A percentile compares a stretch with the other conserved stretches of the same genome.
These are phyloP conservation scores for Ailanthus altissimus DNA, from an alignment of 345 rosid species.

Conservation along the genomic window DNA sequence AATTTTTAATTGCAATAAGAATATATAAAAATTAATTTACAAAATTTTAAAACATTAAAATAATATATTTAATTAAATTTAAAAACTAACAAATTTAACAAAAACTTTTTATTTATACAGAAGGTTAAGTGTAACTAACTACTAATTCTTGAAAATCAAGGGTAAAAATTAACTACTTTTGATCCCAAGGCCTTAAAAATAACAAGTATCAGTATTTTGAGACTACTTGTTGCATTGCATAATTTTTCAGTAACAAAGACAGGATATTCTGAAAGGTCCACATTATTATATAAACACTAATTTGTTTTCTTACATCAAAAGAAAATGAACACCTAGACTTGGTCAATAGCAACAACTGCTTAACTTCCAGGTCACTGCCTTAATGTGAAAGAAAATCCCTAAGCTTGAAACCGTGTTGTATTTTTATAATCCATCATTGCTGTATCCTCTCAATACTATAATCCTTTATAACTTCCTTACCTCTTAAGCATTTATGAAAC, in stretches of 20 bases:
- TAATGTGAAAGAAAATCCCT: neutral
- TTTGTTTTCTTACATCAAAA: neutral
- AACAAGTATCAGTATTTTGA: no score
- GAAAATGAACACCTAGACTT: neutral
- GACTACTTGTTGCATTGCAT: no score
- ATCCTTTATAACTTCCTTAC: neutral
- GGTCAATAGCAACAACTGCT: neutral
- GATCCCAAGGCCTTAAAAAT: no score
- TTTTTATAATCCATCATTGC: neutral
- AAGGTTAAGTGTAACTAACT: no score
- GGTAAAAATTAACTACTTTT: no score
- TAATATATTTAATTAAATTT: no score
- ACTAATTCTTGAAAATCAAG: no score
- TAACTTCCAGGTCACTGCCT: neutral
- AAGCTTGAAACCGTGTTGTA: neutral
- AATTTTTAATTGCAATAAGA: no score
- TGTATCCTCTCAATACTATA: neutral
- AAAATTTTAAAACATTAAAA: no score
- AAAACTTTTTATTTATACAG: no score
- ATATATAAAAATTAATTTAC: no score
- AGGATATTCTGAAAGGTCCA: neutral
- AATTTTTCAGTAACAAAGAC: neutral
- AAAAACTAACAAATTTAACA: no score
- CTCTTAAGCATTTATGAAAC: slow-evolving; percentile 16
- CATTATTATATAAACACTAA: neutral